A percentile compares a stretch with the other conserved stretches of the same genome.
Evolutionary conservation across 257 asterid species (phyloP).

Genomic region (Solanum gracilifrons): DNA sequence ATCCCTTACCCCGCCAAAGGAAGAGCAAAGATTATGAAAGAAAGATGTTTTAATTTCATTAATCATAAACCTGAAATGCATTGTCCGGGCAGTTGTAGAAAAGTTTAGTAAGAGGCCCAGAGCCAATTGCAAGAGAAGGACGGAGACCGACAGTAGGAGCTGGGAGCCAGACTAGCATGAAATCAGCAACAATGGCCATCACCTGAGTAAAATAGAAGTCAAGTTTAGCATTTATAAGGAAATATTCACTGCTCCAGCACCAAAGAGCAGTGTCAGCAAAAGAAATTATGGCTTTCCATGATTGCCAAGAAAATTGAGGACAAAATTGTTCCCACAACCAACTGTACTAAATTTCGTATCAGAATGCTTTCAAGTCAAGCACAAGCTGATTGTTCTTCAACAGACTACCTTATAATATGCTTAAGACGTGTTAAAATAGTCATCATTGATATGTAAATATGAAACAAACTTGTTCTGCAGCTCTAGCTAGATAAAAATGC

Average conservation of each 20-base stretch:
- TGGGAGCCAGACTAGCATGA: conserved; percentile 98
- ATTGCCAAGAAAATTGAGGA: background rate
- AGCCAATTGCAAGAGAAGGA: conserved; percentile 45
- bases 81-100: conserved; percentile 90
- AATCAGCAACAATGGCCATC: conserved; percentile 95
- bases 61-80: conserved; percentile 73
- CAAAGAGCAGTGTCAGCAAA: background rate
- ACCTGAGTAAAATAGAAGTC: conserved; percentile 31
- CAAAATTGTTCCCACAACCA: background rate
- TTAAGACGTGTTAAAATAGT: background rate
- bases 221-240: background rate
- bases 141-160: conserved; percentile 92
- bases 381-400: background rate
- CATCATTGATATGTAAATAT: background rate
- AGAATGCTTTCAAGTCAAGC: background rate
- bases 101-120: conserved; percentile 63
- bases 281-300: background rate
- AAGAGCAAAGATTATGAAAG: background rate
- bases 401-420: background rate
- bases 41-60: background rate
- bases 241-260: background rate
- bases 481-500: background rate
- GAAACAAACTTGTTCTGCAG: background rate
- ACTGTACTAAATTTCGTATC: background rate
- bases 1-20: background rate